Evolutionary conservation across 2,329 filamentous ascomycete species (phyloP).

Genomic region (Sporothrix sp.): DNA sequence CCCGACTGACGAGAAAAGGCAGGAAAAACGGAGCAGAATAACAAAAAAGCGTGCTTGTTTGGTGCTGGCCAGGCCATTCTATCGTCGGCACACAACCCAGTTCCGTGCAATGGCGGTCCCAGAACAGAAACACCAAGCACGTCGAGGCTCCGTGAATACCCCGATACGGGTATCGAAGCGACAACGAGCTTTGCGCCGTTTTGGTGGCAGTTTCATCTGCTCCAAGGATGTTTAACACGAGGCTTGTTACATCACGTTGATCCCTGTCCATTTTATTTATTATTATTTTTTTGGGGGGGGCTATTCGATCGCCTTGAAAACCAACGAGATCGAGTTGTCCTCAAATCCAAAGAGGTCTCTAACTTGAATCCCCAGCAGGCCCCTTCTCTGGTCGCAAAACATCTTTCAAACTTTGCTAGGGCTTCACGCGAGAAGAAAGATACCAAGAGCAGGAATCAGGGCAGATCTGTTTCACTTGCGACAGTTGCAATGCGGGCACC

Average conservation of each 20-base stretch:
- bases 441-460: constrained; percentile 5
- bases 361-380: no score
- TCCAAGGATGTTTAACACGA: constrained; percentile 10
- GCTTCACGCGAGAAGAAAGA: background rate
- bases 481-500: constrained; percentile 6
- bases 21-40: background rate
- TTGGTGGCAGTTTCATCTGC: constrained; percentile 26
- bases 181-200: constrained; percentile 15
- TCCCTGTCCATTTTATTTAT: background rate
- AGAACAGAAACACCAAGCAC: background rate
- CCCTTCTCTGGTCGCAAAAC: background rate
- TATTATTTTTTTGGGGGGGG: no score
- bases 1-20: background rate
- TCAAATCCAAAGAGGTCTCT: no score
- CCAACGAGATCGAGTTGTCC: no score
- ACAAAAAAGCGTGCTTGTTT: background rate
- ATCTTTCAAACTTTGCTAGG: background rate
- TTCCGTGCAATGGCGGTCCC: background rate
- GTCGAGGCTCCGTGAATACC: background rate
- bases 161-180: constrained; percentile 4
- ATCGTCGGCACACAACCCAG: constrained; percentile 3
- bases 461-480: constrained; percentile 14
- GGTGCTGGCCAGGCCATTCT: background rate
- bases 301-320: no score
- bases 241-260: background rate